These are phyloP conservation scores for Aureobasidium sp. DNA, from an alignment of 2,329 filamentous ascomycete genomes.

Conservation along the genomic window DNA sequence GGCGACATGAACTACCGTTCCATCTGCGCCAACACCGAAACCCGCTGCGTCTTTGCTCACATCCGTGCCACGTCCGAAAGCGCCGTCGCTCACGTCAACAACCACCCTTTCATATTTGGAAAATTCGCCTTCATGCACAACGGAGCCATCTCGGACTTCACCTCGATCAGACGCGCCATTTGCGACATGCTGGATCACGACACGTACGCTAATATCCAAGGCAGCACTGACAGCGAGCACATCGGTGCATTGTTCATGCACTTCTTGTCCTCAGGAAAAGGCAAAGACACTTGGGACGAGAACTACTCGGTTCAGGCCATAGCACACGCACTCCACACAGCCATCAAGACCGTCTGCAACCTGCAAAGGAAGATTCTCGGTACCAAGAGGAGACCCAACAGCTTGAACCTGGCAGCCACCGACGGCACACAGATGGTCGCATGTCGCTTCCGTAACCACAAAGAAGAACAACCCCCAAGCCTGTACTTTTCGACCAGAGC, in stretches of 20 bases:
- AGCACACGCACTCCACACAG: slow-evolving; percentile 36
- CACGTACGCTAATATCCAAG: slow-evolving; percentile 42
- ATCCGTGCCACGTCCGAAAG: slow-evolving; percentile 46
- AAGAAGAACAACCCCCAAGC: slow-evolving; percentile 44
- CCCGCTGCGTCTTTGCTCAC: slow-evolving; percentile 46
- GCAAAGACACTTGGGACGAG: slow-evolving; percentile 37
- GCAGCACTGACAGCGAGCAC: slow-evolving; percentile 48
- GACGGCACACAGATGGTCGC: slow-evolving; percentile 46
- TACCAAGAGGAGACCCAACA: slow-evolving; percentile 38
- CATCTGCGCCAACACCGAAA: slow-evolving; percentile 46
- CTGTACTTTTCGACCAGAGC: slow-evolving; percentile 45
- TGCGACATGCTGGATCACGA: slow-evolving; percentile 40
- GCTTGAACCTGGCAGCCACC: slow-evolving; percentile 47
- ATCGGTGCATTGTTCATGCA: slow-evolving; percentile 46
- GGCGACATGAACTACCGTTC: slow-evolving; percentile 50
- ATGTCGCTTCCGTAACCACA: slow-evolving; percentile 48
- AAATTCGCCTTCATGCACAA: slow-evolving; percentile 52
- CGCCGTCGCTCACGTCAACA: slow-evolving; percentile 45
- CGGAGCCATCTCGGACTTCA: slow-evolving; percentile 44
- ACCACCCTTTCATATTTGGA: slow-evolving; percentile 50
- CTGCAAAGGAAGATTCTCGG: slow-evolving; percentile 42
- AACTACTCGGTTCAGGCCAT: slow-evolving; percentile 39
- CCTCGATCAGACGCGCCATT: slow-evolving; percentile 40
- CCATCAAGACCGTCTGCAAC: slow-evolving; percentile 38
- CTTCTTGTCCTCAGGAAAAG: slow-evolving; percentile 34